These are phyloP conservation scores for Aegilops speltoides DNA, from an alignment of 176 grass and related monocot genomes.

Conservation along the genomic window DNA sequence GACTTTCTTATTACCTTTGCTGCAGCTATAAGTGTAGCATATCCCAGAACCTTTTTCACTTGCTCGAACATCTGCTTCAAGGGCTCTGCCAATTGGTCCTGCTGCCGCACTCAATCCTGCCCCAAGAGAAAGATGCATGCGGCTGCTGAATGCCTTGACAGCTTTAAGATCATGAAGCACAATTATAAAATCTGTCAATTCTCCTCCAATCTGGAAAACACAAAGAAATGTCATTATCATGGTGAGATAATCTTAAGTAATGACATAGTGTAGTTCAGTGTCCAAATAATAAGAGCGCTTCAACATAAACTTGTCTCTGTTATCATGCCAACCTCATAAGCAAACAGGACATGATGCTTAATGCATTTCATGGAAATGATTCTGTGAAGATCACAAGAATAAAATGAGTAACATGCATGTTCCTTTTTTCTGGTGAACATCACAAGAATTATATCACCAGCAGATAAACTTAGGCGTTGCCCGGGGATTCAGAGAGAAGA, in stretches of 20 bases:
- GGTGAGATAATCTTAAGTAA: conserved; percentile 6
- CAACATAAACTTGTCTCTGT: not conserved
- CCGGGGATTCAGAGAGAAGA: not conserved
- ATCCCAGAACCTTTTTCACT: conserved; percentile 82
- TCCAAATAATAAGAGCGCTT: not conserved
- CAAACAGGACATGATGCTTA: not conserved
- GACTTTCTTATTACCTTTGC: conserved; percentile 70
- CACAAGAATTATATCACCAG: not conserved
- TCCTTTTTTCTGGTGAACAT: not conserved
- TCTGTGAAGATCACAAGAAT: not conserved
- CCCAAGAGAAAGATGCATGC: conserved; percentile 84
- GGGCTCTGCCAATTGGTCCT: conserved; percentile 82
- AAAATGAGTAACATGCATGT: not conserved
- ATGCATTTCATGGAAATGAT: not conserved
- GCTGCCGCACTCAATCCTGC: conserved; percentile 84
- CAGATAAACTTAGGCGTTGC: not conserved
- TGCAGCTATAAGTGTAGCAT: conserved; percentile 97
- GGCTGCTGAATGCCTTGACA: conserved; percentile 80
- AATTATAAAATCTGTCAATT: conserved; percentile 88
- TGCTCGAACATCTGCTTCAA: conserved; percentile 88
- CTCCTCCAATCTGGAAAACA: conserved; percentile 75
- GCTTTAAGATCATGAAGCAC: conserved; percentile 78
- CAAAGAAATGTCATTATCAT: conserved; percentile 10
- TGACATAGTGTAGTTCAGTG: not conserved
- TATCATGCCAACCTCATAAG: not conserved